A percentile compares a stretch with the other conserved stretches of the same genome.
phyloP scores from a whole-genome alignment of 139 green algal species.

The Coelastrella sp. region DNA sequence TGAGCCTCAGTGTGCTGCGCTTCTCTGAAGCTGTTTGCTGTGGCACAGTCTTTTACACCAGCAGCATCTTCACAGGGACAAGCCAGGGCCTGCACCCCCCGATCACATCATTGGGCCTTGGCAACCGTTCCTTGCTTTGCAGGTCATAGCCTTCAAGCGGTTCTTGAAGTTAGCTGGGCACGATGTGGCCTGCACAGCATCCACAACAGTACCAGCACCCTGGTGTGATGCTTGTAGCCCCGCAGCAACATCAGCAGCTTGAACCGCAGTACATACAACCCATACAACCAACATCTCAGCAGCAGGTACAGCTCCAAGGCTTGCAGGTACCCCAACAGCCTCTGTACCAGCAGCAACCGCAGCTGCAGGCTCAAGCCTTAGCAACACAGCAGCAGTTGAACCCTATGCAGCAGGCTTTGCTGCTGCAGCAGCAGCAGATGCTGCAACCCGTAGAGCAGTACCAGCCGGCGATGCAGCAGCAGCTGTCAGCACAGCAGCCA shows the following conservation, averaged over 20 bases:
- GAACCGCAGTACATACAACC: neutral
- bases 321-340: neutral
- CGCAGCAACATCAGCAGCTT: neutral
- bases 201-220: neutral
- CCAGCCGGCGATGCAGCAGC: too few relatives aligned
- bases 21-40: too few relatives aligned
- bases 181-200: neutral
- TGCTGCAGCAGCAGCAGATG: neutral
- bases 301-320: neutral
- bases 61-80: too few relatives aligned
- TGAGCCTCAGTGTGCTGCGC: too few relatives aligned
- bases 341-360: neutral
- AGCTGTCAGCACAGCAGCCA: neutral
- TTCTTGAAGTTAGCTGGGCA: neutral
- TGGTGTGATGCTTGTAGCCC: neutral
- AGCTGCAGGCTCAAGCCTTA: neutral
- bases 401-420: slow-evolving; percentile 1
- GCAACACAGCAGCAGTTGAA: neutral
- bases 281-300: neutral
- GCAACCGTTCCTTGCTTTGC: too few relatives aligned
- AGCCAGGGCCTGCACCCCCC: too few relatives aligned
- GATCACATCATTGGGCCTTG: too few relatives aligned
- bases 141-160: too few relatives aligned
- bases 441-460: neutral
- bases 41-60: too few relatives aligned